Base-by-base conservation (phyloP, 805 yeast genomes). In the Wickerhamomyces hampshirensis region DNA sequence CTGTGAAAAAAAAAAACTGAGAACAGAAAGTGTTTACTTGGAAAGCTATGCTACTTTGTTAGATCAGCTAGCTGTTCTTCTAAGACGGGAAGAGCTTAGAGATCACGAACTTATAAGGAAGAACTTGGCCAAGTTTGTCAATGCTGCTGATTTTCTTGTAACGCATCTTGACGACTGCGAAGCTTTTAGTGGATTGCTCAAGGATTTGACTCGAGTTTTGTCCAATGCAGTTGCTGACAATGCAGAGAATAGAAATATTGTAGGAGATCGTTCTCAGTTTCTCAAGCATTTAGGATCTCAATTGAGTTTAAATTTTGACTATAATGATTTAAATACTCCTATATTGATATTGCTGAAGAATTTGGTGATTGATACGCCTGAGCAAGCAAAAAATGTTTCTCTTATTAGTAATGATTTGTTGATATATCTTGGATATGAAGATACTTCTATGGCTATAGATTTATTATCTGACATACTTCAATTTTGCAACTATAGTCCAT, bases 151-250 rank as follows among this genome's bases (percentile, higher is more conserved):
- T 3, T 46, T 40, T 23, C 35, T 47, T 10, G n/a, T 51, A 0
- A 12, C 24, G 18, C 15, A 39, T 11, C 6, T 26, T 3, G 35
- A 30, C 0, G 18, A 21, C 4, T 18, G 36, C 3, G 46, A 39
- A 6, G 19, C 17, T 2, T 36, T 26, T 9, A 11, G 24, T 7
- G 11, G 11, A 11, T 21, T 21, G 7, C 6, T 30, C 6, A 33
- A 48, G 23, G 55, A 52, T 18, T 9, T 45, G 18, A 14, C 52
- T 13, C 40, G 55, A 17, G 58, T 52, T 3, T 23, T 53, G 24
- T 50, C 50, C 10, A 55, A 55, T 31, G 47, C 47, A 2, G 46
- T 55, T 17, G 59, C 57, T 16, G 58, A 55, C 42, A 44, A 40
- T 26, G 49, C 44, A 11, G 19, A 8, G 5, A 55, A 55, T 35